A percentile compares a stretch with the other conserved stretches of the same genome.
Evolutionary conservation across 805 yeast species (phyloP).

Genomic region (Torulaspora franciscae): DNA sequence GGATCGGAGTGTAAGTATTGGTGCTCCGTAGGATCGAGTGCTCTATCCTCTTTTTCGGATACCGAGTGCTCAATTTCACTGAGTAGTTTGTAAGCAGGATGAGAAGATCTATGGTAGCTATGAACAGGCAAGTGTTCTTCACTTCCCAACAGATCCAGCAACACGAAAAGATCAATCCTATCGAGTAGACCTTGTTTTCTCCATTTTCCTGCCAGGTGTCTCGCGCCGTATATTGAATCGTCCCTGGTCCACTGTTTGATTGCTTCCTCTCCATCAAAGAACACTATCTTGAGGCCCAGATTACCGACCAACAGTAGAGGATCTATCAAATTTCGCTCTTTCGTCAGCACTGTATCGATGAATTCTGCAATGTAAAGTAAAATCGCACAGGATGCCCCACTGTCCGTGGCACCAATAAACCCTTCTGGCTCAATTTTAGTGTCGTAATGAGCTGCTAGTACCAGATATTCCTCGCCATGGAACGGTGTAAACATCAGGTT

Average conservation of each 20-base stretch:
- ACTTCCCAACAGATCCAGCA: slow-evolving; percentile 50
- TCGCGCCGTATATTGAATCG: slow-evolving; percentile 56
- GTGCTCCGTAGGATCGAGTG: slow-evolving; percentile 15
- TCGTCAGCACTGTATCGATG: slow-evolving; percentile 17
- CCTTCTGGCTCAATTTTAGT: slow-evolving; percentile 47
- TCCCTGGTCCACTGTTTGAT: slow-evolving; percentile 45
- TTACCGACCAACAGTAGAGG: slow-evolving; percentile 15
- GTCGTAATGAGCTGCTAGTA: slow-evolving; percentile 54
- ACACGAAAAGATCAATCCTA: slow-evolving; percentile 43
- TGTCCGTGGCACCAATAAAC: slow-evolving; percentile 56
- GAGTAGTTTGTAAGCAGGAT: slow-evolving; percentile 37
- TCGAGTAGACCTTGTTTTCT: slow-evolving; percentile 23
- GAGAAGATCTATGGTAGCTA: slow-evolving; percentile 44
- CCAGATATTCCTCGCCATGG: slow-evolving; percentile 30
- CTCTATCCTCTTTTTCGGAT: neutral
- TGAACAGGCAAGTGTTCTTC: slow-evolving; percentile 25
- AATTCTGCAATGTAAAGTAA: slow-evolving; percentile 42
- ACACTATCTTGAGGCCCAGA: slow-evolving; percentile 44
- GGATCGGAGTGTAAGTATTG: slow-evolving; percentile 11
- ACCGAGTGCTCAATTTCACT: slow-evolving; percentile 33
- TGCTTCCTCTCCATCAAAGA: slow-evolving; percentile 63
- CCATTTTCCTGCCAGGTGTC: slow-evolving; percentile 44
- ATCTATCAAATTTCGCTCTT: slow-evolving; percentile 8
- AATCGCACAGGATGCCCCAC: slow-evolving; percentile 54
- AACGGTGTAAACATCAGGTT: slow-evolving; percentile 37